phyloP scores from a whole-genome alignment of 306 rosid genomes.

The Echinosophora koreensis region DNA sequence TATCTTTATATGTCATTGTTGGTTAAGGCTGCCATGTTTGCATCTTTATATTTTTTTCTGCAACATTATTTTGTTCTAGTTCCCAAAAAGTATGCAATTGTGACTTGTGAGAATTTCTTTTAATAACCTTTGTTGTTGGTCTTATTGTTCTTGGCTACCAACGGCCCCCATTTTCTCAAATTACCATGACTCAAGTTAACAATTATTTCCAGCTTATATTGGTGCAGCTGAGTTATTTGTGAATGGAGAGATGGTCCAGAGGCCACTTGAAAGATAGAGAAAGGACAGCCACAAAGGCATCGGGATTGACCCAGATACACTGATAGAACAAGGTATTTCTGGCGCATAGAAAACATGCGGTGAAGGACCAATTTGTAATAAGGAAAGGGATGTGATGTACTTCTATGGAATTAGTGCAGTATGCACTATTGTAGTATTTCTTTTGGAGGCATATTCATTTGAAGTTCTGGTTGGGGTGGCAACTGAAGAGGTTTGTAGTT shows the following conservation, averaged over 20 bases:
- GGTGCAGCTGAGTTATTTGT: constrained; percentile 79
- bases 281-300: constrained; percentile 78
- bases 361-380: constrained; percentile 39
- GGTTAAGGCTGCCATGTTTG: too few relatives aligned
- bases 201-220: too few relatives aligned
- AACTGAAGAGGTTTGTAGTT: neutral
- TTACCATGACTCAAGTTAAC: too few relatives aligned
- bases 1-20: too few relatives aligned
- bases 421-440: constrained; percentile 37
- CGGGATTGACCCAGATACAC: constrained; percentile 80
- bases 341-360: constrained; percentile 65
- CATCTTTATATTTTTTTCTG: too few relatives aligned
- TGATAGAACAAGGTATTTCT: constrained; percentile 73
- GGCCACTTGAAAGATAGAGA: constrained; percentile 90
- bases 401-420: too few relatives aligned
- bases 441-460: neutral
- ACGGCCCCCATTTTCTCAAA: neutral
- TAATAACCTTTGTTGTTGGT: too few relatives aligned
- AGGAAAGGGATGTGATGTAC: neutral
- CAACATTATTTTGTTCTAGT: too few relatives aligned
- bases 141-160: neutral
- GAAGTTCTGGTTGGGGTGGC: neutral
- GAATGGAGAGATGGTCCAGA: constrained; percentile 88
- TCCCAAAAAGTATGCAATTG: neutral
- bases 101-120: neutral